These are phyloP conservation scores for Endothia cerciana DNA, from an alignment of 2,329 filamentous ascomycete species.

Conservation along the genomic window DNA sequence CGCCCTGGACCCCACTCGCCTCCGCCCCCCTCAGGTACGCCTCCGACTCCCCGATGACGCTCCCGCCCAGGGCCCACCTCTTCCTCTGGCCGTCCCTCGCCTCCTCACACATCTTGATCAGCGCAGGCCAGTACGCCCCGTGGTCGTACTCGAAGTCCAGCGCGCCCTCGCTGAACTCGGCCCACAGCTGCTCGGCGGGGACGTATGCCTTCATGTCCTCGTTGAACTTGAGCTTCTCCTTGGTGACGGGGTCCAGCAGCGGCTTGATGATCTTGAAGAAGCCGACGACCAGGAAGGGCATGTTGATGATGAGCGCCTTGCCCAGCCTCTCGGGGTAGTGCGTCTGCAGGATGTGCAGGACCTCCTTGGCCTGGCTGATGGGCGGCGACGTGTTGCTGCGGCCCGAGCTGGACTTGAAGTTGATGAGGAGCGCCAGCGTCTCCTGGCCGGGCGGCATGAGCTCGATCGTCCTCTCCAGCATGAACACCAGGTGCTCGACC, in stretches of 20 bases:
- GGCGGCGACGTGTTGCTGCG: conserved; percentile 75
- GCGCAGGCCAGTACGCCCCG: conserved; percentile 82
- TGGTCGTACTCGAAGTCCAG: conserved; percentile 94
- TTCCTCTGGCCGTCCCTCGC: conserved; percentile 64
- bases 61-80: conserved; percentile 81
- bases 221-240: conserved; percentile 97
- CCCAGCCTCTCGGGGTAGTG: conserved; percentile 95
- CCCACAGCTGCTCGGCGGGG: conserved; percentile 80
- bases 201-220: conserved; percentile 85
- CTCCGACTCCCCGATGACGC: conserved; percentile 83
- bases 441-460: conserved; percentile 87
- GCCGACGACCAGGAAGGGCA: conserved; percentile 86
- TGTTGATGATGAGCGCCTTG: conserved; percentile 80
- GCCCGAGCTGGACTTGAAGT: conserved; percentile 81
- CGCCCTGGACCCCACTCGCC: conserved; percentile 17
- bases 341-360: conserved; percentile 88
- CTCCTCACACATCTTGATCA: conserved; percentile 71
- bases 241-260: conserved; percentile 93
- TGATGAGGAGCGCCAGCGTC: conserved; percentile 83
- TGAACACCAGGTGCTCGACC: conserved; percentile 92
- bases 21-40: conserved; percentile 73
- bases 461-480: conserved; percentile 89
- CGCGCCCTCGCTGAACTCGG: conserved; percentile 68
- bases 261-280: conserved; percentile 97
- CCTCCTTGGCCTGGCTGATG: conserved; percentile 76